Conservation (phyloP, 83 land plant genomes). For the Diphasiastrum complanatum region DNA sequence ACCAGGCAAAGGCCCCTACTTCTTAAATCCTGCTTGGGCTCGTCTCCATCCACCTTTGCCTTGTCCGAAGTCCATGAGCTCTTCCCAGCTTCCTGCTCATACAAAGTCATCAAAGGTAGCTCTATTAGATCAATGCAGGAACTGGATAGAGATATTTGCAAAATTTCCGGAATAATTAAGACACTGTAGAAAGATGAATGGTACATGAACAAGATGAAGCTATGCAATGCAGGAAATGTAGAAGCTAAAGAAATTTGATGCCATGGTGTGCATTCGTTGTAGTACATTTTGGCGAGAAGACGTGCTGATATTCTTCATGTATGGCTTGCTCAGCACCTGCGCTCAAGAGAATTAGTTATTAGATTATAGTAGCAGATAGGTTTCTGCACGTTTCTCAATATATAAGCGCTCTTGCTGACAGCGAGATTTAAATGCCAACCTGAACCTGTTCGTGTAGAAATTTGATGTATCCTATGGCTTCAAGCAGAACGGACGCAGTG, state of each 20-base stretch:
- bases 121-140: background rate
- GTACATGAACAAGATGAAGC: too few relatives aligned
- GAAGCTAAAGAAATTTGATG: background rate
- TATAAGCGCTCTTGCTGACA: background rate
- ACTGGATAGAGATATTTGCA: background rate
- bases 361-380: conserved; percentile 16
- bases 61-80: background rate
- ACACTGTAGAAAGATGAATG: too few relatives aligned
- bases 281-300: background rate
- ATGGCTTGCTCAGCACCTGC: conserved; percentile 28
- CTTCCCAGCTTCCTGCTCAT: conserved; percentile 10
- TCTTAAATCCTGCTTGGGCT: conserved; percentile 46
- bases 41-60: conserved; percentile 26
- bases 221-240: too few relatives aligned
- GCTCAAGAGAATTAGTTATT: background rate
- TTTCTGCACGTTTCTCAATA: conserved; percentile 1
- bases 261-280: background rate
- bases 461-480: conserved; percentile 60
- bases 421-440: conserved; percentile 26
- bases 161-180: background rate
- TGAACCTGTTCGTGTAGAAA: conserved; percentile 67
- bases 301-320: conserved; percentile 15
- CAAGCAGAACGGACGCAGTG: conserved; percentile 64
- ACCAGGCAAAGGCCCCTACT: conserved; percentile 71
- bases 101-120: background rate